phyloP scores from a whole-genome alignment of 2,329 filamentous ascomycete genomes.

The Monosporascus sp. region DNA sequence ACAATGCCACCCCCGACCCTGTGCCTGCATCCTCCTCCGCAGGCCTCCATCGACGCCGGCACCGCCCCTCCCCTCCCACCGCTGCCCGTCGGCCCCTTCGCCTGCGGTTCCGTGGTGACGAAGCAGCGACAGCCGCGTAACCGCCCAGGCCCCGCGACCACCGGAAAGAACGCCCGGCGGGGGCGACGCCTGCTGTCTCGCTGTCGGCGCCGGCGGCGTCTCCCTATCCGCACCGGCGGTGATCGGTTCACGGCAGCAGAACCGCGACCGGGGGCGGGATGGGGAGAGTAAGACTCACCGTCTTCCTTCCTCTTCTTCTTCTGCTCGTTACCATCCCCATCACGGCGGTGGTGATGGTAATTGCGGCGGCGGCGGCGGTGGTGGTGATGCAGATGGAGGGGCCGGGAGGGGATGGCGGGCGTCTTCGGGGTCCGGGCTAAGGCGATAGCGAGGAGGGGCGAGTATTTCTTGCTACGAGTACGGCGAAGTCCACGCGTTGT shows the following conservation, averaged over 20 bases:
- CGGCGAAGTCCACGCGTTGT: too few species aligned
- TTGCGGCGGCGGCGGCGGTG: conserved; percentile 12
- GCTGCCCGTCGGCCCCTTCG: neutral
- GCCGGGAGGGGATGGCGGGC: conserved; percentile 2
- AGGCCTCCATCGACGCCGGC: neutral
- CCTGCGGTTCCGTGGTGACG: neutral
- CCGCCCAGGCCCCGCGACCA: neutral
- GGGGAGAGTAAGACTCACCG: neutral
- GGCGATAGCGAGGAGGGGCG: too few species aligned
- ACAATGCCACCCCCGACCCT: neutral
- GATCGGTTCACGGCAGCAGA: too few species aligned
- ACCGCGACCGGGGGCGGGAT: neutral
- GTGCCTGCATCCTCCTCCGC: neutral
- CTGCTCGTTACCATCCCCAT: conserved; percentile 1
- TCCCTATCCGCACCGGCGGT: too few species aligned
- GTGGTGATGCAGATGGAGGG: conserved; percentile 14
- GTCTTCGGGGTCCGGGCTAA: too few species aligned
- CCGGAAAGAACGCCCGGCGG: neutral
- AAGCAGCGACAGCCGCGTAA: neutral
- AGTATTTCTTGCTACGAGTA: too few species aligned
- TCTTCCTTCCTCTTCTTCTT: too few species aligned
- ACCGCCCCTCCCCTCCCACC: neutral
- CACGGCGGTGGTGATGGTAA: neutral
- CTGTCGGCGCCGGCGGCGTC: too few species aligned
- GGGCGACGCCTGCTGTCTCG: too few species aligned